Conservation (phyloP, 2,329 filamentous ascomycete species). For the Microsporum ferrugineum region DNA sequence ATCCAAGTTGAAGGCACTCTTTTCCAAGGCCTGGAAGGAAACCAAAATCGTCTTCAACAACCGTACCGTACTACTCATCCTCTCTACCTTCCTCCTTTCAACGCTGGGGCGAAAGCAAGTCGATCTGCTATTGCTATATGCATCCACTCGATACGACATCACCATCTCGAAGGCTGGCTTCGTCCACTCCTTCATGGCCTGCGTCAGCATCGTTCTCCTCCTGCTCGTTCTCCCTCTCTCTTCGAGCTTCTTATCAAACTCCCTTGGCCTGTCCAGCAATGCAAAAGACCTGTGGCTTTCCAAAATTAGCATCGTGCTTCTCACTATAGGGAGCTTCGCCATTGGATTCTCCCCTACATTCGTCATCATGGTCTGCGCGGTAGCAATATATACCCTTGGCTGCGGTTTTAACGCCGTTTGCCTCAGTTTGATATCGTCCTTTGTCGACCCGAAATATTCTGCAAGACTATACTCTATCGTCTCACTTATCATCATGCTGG, state of each 20-base stretch:
- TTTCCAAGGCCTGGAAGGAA: constrained; percentile 7
- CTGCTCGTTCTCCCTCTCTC: constrained; percentile 35
- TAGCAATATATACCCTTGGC: constrained; percentile 39
- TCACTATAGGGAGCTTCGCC: constrained; percentile 35
- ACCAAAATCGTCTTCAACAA: constrained; percentile 24
- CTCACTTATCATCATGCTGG: constrained; percentile 38
- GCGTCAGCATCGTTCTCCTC: constrained; percentile 39
- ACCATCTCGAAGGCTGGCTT: constrained; percentile 35
- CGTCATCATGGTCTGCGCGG: constrained; percentile 32
- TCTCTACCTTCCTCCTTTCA: constrained; percentile 39
- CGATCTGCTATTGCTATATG: constrained; percentile 41
- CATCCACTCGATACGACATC: constrained; percentile 42
- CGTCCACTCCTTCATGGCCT: constrained; percentile 38
- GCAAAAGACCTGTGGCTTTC: constrained; percentile 38
- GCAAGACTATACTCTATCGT: constrained; percentile 41
- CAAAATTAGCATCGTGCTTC: constrained; percentile 35
- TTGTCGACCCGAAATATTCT: constrained; percentile 38
- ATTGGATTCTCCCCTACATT: constrained; percentile 38
- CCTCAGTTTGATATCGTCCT: constrained; percentile 38
- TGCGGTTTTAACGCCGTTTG: constrained; percentile 39
- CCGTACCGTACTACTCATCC: constrained; percentile 32
- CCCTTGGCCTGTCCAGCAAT: constrained; percentile 22
- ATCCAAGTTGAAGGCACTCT: constrained; percentile 1
- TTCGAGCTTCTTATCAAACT: constrained; percentile 26
- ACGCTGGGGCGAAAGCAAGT: constrained; percentile 39